Conservation (phyloP, 805 yeast genomes). For the Lipomyces oligophaga region DNA sequence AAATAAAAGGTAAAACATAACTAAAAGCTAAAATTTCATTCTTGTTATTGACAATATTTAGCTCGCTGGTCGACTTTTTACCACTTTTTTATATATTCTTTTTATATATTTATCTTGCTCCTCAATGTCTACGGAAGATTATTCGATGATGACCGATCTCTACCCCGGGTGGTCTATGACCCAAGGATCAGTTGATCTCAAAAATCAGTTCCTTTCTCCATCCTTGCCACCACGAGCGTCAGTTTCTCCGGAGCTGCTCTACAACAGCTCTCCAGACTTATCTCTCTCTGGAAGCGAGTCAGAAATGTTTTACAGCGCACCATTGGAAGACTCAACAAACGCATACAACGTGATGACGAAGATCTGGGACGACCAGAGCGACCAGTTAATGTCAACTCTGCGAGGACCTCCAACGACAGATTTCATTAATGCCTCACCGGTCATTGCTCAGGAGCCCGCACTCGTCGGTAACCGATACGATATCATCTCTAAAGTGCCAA, state of each 20-base stretch:
- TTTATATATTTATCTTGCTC: conserved; percentile 3
- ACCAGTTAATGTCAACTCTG: conserved; percentile 4
- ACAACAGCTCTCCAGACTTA: conserved; percentile 19
- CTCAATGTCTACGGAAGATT: no score
- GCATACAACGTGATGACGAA: conserved; percentile 4
- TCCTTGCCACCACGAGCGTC: not conserved
- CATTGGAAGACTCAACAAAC: conserved; percentile 1
- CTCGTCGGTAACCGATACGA: conserved; percentile 13
- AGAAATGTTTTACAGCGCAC: conserved; percentile 10
- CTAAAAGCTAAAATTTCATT: not conserved
- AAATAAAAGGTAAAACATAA: not conserved
- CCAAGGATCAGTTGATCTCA: not conserved
- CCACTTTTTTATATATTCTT: not conserved
- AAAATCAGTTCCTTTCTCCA: conserved; percentile 6
- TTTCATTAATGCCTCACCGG: not conserved
- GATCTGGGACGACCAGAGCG: conserved; percentile 9
- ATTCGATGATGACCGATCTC: no score
- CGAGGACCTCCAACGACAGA: not conserved
- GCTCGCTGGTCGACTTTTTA: conserved; percentile 23
- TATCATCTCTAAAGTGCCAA: conserved; percentile 11
- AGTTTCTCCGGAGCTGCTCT: conserved; percentile 12
- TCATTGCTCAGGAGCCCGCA: not conserved
- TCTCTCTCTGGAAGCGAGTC: conserved; percentile 17
- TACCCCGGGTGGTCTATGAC: no score
- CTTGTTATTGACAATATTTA: not conserved